Evolutionary conservation across 805 yeast genomes (phyloP), one percentile per base, ranked within the genome.

Genomic region (Hanseniaspora lachancei): DNA sequence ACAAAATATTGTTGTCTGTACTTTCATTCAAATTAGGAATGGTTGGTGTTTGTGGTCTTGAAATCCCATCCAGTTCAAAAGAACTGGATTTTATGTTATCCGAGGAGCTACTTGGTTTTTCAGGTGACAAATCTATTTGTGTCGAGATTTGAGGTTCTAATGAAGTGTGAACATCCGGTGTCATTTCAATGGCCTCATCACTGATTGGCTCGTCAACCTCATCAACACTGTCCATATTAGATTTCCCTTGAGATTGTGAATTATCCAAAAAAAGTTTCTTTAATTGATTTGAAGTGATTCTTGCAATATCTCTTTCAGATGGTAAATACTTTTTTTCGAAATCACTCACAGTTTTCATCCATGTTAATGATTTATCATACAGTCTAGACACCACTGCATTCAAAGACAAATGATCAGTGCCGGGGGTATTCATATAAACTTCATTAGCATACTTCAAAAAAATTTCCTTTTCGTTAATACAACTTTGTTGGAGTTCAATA

Each of bases 301-400:
- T 76, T 5, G 95, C 82, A 61, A 93, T 86, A 74, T 93, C 98
- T 63, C 83, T 86, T 66, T 93, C 97, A 9, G 95, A 81, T 1
- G 97, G 97, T 58, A 91, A 75, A 64, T 77, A 93, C 21, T 75
- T 75, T 46, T 76, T 76, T 58, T 86, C 97, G 70, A 93, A 91
- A 8, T 79, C 84, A 39, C 79, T 76, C 62, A 93, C 89, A 57
- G 84, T 95, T 23, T 69, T 62, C 68, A 91, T 96, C 97, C 97
- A 93, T 42, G 74, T 77, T 23, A 87, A 89, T 2, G 95, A 89
- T 32, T 82, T 70, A 57, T 84, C 89, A 63, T 91, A 96, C 18
- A 91, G 73, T 38, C 77, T 77, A 61, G 91, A 72, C 29, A 89
- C 69, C 2, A 85, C 77, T 0, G 77, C 70, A 63, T 95, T 93